A percentile compares a stretch with the other conserved stretches of the same genome.
phyloP scores from a whole-genome alignment of 2,329 filamentous ascomycete species.

The Sphaerostilbella broomeana region DNA sequence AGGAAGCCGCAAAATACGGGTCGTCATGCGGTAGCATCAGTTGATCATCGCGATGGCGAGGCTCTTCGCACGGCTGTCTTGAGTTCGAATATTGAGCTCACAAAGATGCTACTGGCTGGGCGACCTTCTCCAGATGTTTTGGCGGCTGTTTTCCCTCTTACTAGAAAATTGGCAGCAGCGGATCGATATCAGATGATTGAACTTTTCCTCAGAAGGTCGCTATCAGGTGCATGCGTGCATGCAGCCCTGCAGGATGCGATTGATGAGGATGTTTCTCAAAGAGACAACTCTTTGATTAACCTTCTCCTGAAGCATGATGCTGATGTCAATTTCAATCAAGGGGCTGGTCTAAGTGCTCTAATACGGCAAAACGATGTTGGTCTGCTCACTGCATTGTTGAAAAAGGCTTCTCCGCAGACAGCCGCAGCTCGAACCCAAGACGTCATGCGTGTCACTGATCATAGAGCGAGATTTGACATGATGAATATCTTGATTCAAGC shows the following conservation, averaged over 20 bases:
- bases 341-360: slow-evolving; percentile 41
- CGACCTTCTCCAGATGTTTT: slow-evolving; percentile 43
- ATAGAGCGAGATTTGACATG: slow-evolving; percentile 39
- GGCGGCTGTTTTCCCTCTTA: slow-evolving; percentile 42
- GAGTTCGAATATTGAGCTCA: slow-evolving; percentile 38
- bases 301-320: slow-evolving; percentile 46
- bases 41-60: slow-evolving; percentile 45
- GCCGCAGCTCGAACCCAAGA: slow-evolving; percentile 41
- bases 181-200: slow-evolving; percentile 44
- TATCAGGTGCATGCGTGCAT: slow-evolving; percentile 42
- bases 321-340: slow-evolving; percentile 49
- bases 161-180: slow-evolving; percentile 34
- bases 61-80: slow-evolving; percentile 45
- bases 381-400: slow-evolving; percentile 40
- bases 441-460: slow-evolving; percentile 41
- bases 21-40: slow-evolving; percentile 45
- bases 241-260: slow-evolving; percentile 47
- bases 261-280: slow-evolving; percentile 37
- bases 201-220: slow-evolving; percentile 42
- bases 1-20: slow-evolving; percentile 26
- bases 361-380: slow-evolving; percentile 42
- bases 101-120: slow-evolving; percentile 38
- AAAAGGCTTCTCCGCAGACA: slow-evolving; percentile 40
- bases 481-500: slow-evolving; percentile 40
- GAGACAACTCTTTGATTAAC: slow-evolving; percentile 46